Percentiles rank a stretch among this genome's conserved stretches.
Conservation (phyloP, 257 asterid genomes). For the Capsicum chinense region DNA sequence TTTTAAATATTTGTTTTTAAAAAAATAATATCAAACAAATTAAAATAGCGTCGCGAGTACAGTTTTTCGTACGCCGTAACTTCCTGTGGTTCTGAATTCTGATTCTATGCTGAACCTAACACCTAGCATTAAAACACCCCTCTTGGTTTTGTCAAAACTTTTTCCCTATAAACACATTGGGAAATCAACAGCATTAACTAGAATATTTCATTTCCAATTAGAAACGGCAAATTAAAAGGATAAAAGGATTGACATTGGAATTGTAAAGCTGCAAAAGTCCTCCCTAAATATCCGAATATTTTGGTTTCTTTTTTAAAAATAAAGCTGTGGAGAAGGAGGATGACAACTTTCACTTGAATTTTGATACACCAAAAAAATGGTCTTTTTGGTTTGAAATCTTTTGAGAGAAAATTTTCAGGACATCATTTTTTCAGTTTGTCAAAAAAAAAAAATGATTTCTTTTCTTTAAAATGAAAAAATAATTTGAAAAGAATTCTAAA, state of each 20-base stretch:
- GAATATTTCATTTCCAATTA: background rate
- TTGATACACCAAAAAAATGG: background rate
- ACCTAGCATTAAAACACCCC: background rate
- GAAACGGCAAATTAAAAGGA: background rate
- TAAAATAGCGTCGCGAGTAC: too few species aligned
- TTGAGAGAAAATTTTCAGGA: background rate
- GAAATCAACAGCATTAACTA: conserved; percentile 30
- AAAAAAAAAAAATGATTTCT: background rate
- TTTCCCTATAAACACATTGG: conserved; percentile 39
- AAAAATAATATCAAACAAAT: too few species aligned
- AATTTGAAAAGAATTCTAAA: background rate
- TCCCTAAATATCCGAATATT: background rate
- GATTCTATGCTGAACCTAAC: conserved; percentile 21
- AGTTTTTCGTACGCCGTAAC: background rate
- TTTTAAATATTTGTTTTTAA: too few species aligned
- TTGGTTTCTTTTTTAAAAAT: background rate
- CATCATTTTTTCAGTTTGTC: background rate
- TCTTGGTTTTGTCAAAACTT: conserved; percentile 49
- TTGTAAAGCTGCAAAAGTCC: background rate
- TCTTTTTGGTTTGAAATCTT: background rate
- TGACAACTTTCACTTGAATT: conserved; percentile 8
- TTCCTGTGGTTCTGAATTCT: conserved; percentile 33
- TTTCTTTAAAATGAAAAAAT: background rate
- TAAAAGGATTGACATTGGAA: background rate
- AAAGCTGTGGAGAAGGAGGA: background rate